Conservation (phyloP, 164 flowering plant genomes). For the Chimonanthus salicifolius region DNA sequence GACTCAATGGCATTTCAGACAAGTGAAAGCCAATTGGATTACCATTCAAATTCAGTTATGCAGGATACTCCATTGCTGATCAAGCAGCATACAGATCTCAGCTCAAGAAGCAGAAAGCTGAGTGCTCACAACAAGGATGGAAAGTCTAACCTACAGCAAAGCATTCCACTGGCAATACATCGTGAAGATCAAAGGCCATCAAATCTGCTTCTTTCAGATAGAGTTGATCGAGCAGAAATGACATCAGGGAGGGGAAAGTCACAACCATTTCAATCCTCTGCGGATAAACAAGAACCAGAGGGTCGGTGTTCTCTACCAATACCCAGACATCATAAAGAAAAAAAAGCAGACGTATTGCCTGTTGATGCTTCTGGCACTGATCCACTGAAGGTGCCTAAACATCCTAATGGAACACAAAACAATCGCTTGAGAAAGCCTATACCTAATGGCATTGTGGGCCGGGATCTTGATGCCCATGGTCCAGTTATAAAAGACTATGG, state of each 20-base stretch:
- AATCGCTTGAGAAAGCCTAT: constrained; percentile 41
- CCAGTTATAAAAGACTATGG: constrained; percentile 60
- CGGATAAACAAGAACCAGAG: constrained; percentile 7
- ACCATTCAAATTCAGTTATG: constrained; percentile 21
- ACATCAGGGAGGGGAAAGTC: neutral
- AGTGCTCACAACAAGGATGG: constrained; percentile 26
- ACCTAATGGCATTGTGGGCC: constrained; percentile 32
- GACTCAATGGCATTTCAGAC: constrained; percentile 29
- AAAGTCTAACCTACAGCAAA: constrained; percentile 20
- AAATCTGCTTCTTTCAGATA: constrained; percentile 25
- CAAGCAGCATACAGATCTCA: constrained; percentile 2
- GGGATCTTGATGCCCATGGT: constrained; percentile 56
- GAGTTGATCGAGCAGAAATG: constrained; percentile 23
- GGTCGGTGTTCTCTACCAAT: constrained; percentile 16
- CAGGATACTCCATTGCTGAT: constrained; percentile 13
- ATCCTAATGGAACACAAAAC: constrained; percentile 35
- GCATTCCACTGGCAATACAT: constrained; percentile 10
- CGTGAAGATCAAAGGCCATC: constrained; percentile 37
- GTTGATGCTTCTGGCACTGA: constrained; percentile 30
- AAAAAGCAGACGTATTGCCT: constrained; percentile 25
- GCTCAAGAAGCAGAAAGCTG: constrained; percentile 14
- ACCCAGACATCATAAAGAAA: constrained; percentile 26
- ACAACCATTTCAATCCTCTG: constrained; percentile 1
- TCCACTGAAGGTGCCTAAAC: constrained; percentile 32
- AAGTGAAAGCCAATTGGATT: constrained; percentile 35